Evolutionary conservation across 306 rosid genomes (phyloP).

Genomic region (Trichosanthes truncata): DNA sequence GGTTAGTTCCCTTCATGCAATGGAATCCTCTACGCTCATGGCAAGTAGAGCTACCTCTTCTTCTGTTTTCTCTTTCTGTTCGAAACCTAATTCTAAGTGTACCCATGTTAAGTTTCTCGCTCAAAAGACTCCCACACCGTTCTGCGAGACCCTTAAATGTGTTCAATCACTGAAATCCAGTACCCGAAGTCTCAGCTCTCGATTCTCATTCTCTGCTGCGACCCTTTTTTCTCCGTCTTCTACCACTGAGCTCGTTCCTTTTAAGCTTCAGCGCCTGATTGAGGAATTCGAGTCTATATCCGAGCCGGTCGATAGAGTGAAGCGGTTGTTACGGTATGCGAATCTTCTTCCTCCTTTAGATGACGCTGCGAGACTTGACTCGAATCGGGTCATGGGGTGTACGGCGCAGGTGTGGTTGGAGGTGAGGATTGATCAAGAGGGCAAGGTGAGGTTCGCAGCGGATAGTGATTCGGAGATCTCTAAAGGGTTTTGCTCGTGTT

Average conservation of each 20-base stretch:
- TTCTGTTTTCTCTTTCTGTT: constrained; percentile 22
- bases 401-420: constrained; percentile 87
- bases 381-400: constrained; percentile 94
- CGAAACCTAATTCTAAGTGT: constrained; percentile 8
- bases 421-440: constrained; percentile 39
- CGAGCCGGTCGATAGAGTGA: constrained; percentile 60
- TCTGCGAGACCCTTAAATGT: constrained; percentile 30
- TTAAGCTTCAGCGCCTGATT: constrained; percentile 38
- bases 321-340: constrained; percentile 49
- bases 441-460: constrained; percentile 57
- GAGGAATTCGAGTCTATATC: constrained; percentile 42
- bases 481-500: constrained; percentile 63
- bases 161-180: constrained; percentile 15
- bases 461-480: constrained; percentile 92
- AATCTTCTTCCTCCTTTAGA: constrained; percentile 26
- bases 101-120: constrained; percentile 18
- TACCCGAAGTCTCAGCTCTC: constrained; percentile 11
- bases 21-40: constrained; percentile 44
- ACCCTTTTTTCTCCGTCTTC: constrained; percentile 26
- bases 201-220: constrained; percentile 37
- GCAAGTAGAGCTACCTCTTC: constrained; percentile 19
- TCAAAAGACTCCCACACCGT: constrained; percentile 10
- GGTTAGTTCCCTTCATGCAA: neutral
- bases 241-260: constrained; percentile 24
- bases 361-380: constrained; percentile 35